Evolutionary conservation across 805 yeast genomes (phyloP), one percentile per base, ranked within the genome.

Genomic region (Kazachstania martiniae): DNA sequence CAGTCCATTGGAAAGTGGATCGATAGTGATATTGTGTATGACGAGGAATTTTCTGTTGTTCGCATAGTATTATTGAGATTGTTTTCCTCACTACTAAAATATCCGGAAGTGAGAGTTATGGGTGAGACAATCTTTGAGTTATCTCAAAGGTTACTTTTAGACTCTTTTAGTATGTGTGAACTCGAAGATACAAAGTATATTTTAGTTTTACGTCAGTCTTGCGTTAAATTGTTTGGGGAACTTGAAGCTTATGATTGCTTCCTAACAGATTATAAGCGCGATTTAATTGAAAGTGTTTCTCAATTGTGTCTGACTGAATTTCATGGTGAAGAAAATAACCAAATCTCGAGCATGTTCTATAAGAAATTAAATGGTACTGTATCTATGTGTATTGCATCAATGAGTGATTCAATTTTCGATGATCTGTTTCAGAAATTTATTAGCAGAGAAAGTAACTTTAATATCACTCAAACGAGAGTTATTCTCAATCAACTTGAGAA

Each of bases 11-110:
- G 53, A 4, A 56, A 56, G 13, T 78, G 87, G 83, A 42, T 77
- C 15, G 80, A 74, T 16, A 65, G 76, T 12, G 84, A 73, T 14
- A 43, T 66, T 31, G 72, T 79, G 1, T 78, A 71, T 49, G 84
- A 76, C 13, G 53, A 59, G 0, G 66, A 58, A 5, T 83, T 80
- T 38, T 44, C 60, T 12, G 51, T 61, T 4, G 51, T 74, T 18
- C 63, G 89, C 48, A 51, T 72, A 14, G 69, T 65, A 19, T 45
- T 80, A 16, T 50, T 74, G 12, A 63, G 62, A 17, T 65, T 79
- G 30, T 61, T 72, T 26, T 34, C 46, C 2, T 24, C 19, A 8
- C 18, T 49, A 15, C 13, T 44, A 7, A 35, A 37, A 24, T 41
- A 62, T 26, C 62, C 61, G 23, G 43, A 56, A 18, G 47, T 66